Evolutionary conservation across 2,329 filamentous ascomycete species (phyloP), one percentile per base, ranked within the genome.

Genomic region (Diaporthe citriasiana): DNA sequence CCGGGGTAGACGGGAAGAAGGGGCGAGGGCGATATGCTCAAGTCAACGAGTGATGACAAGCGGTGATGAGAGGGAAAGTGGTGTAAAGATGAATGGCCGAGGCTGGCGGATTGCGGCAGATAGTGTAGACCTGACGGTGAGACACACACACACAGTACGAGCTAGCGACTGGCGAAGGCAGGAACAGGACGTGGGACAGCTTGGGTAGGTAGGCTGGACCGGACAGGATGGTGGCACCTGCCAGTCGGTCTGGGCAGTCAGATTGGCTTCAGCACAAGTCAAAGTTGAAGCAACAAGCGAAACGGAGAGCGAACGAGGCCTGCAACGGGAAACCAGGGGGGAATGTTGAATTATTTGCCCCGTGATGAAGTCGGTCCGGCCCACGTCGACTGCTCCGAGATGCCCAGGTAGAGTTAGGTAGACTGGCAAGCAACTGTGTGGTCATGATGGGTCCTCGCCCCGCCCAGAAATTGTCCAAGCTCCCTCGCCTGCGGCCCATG

Each of bases 381-480:
- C 27, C 27, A 65, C 40, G 45, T 65, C 15, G 42, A 47, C 25
- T 63, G n/a, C 25, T 63, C 57, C 57, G 25, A 63, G 57, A 63
- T 45, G 57, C 38, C 57, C 25, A 45, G 57, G 57, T 45, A 47
- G 40, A 47, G 7, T 47, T 50, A 27, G 27, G 42, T 38, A 65
- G 38, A 47, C 27, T 45, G n/a, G 4, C 19, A n/a, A 42, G 13
- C 15, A 27, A 15, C 33, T 38, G 55, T 60, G 35, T 65, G 30
- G 59, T 47, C 59, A 47, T 50, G 60, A 66, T 66, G 60, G 42
- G 27, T 17, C 42, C 27, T n/a, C n/a, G n/a, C 60, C 60, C 60
- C 60, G 42, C 60, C 60, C 45, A 68, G 33, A 38, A 68, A 68
- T 51, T 17, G 42, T 53, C 63, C 45, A 68, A 68, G 63, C 63